Evolutionary conservation across 2,329 filamentous ascomycete species (phyloP).

Genomic region (Fusarium subglutinans): DNA sequence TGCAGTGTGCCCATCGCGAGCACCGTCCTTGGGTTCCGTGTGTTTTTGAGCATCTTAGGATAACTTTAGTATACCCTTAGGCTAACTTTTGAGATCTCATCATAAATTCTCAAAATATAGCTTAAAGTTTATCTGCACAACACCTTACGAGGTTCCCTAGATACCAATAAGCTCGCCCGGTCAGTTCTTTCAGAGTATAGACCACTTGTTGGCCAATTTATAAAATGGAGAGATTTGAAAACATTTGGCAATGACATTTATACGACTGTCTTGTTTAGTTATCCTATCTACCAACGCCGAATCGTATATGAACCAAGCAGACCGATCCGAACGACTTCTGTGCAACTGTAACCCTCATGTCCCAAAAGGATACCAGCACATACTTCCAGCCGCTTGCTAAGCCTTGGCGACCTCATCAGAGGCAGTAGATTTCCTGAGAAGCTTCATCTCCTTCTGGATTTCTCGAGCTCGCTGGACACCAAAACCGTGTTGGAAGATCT

Average conservation of each 20-base stretch:
- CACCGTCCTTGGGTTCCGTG: too few species aligned
- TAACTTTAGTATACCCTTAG: neutral
- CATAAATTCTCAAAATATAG: neutral
- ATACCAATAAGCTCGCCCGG: neutral
- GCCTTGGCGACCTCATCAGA: slow-evolving; percentile 11
- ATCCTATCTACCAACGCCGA: neutral
- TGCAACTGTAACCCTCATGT: neutral
- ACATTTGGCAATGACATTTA: neutral
- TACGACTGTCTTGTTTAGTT: neutral
- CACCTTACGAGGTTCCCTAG: neutral
- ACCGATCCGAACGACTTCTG: neutral
- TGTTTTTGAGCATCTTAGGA: neutral
- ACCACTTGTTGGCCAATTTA: neutral
- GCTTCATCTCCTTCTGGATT: slow-evolving; percentile 49
- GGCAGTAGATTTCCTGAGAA: neutral
- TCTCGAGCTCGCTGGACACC: slow-evolving; percentile 53
- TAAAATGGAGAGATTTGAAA: neutral
- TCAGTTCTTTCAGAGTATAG: neutral
- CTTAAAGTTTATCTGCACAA: neutral
- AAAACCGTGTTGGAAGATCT: slow-evolving; percentile 60
- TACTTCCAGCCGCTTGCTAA: neutral
- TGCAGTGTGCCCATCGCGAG: neutral
- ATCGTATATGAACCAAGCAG: neutral
- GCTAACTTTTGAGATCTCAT: neutral
- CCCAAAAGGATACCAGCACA: neutral